Evolutionary conservation across 2,329 filamentous ascomycete species (phyloP).

Genomic region (Penicillium rolfsii): DNA sequence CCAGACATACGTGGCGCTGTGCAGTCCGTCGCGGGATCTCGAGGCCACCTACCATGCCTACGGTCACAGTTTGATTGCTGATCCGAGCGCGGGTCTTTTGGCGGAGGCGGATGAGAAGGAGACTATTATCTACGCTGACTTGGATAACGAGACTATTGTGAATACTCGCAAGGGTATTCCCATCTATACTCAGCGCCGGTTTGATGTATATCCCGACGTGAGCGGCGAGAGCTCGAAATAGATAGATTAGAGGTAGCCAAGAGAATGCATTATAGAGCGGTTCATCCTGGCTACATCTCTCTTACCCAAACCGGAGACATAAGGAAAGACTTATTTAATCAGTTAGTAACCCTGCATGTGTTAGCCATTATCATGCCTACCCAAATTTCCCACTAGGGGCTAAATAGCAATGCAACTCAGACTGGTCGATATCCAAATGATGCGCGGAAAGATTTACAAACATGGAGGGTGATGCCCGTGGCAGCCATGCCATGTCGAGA

Average conservation of each 20-base stretch:
- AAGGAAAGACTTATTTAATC: too few relatives aligned
- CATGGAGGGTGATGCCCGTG: constrained; percentile 8
- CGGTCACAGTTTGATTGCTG: constrained; percentile 86
- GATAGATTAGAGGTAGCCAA: background rate
- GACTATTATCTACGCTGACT: constrained; percentile 72
- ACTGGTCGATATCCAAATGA: too few relatives aligned
- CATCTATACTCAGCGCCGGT: constrained; percentile 79
- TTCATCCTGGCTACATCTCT: background rate
- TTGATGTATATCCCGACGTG: constrained; percentile 94
- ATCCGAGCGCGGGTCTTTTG: constrained; percentile 84
- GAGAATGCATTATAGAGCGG: background rate
- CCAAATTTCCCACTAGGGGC: too few relatives aligned
- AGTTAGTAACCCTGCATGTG: too few relatives aligned
- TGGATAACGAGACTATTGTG: constrained; percentile 70
- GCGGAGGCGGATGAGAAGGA: constrained; percentile 78
- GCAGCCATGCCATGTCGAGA: background rate
- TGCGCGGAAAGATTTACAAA: too few relatives aligned
- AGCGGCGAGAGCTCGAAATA: constrained; percentile 55
- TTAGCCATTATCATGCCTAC: too few relatives aligned
- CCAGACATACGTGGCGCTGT: constrained; percentile 90
- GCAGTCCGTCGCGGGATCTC: constrained; percentile 84
- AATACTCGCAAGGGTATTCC: constrained; percentile 83
- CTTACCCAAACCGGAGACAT: too few relatives aligned
- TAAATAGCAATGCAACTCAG: too few relatives aligned
- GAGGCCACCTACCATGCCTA: constrained; percentile 81